phyloP scores from a whole-genome alignment of 2,329 filamentous ascomycete genomes.

The Penicillium sp. region DNA sequence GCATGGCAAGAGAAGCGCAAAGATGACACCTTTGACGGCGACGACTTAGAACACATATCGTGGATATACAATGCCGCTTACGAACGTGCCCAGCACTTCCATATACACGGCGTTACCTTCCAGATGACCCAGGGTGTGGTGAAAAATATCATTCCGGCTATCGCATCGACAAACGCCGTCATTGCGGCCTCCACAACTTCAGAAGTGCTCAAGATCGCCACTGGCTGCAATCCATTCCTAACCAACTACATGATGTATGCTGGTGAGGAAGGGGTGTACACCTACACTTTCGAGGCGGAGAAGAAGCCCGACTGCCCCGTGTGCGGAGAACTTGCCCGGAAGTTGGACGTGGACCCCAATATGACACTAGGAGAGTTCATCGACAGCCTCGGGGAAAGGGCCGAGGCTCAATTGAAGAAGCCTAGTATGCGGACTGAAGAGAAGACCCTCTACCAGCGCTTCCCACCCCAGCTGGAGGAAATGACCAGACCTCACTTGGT shows the following conservation, averaged over 20 bases:
- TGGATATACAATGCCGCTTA: conserved; percentile 91
- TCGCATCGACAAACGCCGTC: conserved; percentile 95
- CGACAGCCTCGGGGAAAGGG: conserved; percentile 75
- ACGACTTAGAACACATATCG: conserved; percentile 94
- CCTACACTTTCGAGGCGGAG: conserved; percentile 93
- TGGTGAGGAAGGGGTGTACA: conserved; percentile 92
- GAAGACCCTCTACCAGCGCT: conserved; percentile 88
- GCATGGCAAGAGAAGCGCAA: conserved; percentile 88
- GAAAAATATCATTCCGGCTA: conserved; percentile 98
- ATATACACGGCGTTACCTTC: conserved; percentile 90
- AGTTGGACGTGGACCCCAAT: conserved; percentile 68
- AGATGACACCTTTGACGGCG: conserved; percentile 84
- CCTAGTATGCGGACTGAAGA: conserved; percentile 78
- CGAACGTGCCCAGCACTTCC: conserved; percentile 78
- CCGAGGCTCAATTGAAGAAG: conserved; percentile 91
- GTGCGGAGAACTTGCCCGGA: conserved; percentile 79
- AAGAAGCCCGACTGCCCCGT: conserved; percentile 94
- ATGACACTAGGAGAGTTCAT: conserved; percentile 80
- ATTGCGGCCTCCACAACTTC: conserved; percentile 95
- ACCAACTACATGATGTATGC: conserved; percentile 99
- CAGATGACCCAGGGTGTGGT: conserved; percentile 94
- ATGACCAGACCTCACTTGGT: conserved; percentile 79
- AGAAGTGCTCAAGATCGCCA: conserved; percentile 92
- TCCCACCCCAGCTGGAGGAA: conserved; percentile 76
- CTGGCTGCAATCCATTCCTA: conserved; percentile 74